These are phyloP conservation scores for Pelagomonas calceolata DNA, from an alignment of 108 stramenopile species.

Conservation along the genomic window DNA sequence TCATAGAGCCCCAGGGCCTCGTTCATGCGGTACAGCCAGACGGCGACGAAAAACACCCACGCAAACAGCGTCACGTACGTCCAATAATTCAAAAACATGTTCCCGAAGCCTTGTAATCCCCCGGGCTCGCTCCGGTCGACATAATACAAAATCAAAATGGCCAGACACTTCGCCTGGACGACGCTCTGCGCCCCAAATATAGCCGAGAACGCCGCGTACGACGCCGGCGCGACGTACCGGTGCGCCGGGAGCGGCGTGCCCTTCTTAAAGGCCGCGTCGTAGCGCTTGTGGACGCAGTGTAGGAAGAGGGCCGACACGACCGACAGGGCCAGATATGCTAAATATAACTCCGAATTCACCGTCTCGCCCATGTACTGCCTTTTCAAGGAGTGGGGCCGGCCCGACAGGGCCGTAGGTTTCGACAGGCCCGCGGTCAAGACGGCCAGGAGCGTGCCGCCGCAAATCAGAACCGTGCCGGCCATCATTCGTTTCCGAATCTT, in stretches of 20 bases:
- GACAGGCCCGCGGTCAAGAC: conserved; percentile 12
- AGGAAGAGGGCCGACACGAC: conserved; percentile 7
- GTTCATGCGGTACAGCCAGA: conserved; percentile 55
- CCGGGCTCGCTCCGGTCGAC: no score
- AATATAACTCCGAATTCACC: conserved; percentile 13
- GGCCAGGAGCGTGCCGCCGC: conserved; percentile 43
- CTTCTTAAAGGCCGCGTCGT: conserved; percentile 9
- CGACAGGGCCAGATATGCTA: conserved; percentile 12
- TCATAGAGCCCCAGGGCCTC: conserved; percentile 45
- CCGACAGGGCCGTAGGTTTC: no score
- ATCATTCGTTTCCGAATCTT: conserved; percentile 43
- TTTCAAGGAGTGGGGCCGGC: no score
- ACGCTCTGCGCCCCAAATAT: conserved; percentile 55
- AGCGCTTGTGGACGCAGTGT: conserved; percentile 15
- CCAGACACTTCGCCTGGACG: conserved; percentile 50
- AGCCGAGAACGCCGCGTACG: conserved; percentile 52
- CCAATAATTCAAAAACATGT: conserved; percentile 28
- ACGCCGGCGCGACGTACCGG: conserved; percentile 37
- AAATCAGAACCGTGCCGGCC: conserved; percentile 44
- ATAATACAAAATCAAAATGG: conserved; percentile 33
- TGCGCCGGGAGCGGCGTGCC: conserved; percentile 2
- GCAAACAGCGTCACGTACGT: conserved; percentile 47
- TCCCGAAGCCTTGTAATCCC: conserved; percentile 33
- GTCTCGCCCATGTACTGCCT: no score
- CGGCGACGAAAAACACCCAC: conserved; percentile 35